Evolutionary conservation across 805 yeast species (phyloP), one percentile per base, ranked within the genome.

Genomic region (Kluyveromyces lactis): DNA sequence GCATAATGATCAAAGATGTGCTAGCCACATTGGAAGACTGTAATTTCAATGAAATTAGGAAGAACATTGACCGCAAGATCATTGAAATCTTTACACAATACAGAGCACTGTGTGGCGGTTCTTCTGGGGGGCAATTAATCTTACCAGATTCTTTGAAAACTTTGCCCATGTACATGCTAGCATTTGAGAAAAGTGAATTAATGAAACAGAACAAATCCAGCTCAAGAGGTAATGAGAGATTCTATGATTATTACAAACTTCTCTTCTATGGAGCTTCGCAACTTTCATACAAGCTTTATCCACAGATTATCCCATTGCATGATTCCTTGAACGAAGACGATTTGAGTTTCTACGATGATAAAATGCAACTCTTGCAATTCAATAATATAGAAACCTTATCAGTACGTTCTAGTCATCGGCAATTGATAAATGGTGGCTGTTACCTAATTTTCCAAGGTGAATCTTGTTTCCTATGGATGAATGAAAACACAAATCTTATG

Each of bases 141-240:
- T 68, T 90, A 57, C 97, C 98, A 0, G 85, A 82, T 33, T 75
- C 90, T 8, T 66, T 92, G 50, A 75, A 76, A 42, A 77, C 85
- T 32, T 66, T 90, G 40, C 77, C 90, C 8, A 71, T 79, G 50
- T 77, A 73, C 49, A 55, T 83, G 36, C 67, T 87, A 38, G 68
- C 90, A 0, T 76, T 87, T 43, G 71, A 79, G 47, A 92, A 90
- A 56, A 56, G 82, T 1, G 71, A 67, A 39, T 77, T 86, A 1
- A 68, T 89, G 64, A 60, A 54, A 40, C 62, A 63, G 15, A 54
- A 58, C 33, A 47, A 50, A 10, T 55, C 55, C 31, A 53, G 59
- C 13, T 62, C 70, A 7, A 63, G 70, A 9, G 75, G 82, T 21
- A 96, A 92, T 56, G 54, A 73, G 2, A 72, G 95, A 41, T 68